These are phyloP conservation scores for Apiospora sp. DNA, from an alignment of 2,329 filamentous ascomycete species.

Conservation along the genomic window DNA sequence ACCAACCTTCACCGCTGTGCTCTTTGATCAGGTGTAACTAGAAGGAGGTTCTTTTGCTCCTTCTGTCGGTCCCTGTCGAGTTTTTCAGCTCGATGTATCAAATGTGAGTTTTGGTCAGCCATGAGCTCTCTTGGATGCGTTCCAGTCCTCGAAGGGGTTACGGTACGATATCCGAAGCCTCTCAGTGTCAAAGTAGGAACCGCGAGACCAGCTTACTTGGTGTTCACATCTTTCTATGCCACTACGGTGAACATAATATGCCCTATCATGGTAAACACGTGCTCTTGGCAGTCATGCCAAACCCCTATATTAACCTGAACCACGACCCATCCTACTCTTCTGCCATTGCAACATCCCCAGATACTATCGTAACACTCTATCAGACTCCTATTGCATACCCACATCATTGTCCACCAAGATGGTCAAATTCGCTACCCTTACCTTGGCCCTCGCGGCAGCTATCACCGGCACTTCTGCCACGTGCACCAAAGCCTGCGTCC, in stretches of 20 bases:
- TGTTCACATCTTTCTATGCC: background rate
- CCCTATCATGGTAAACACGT: no score
- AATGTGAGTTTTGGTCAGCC: background rate
- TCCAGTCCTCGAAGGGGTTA: background rate
- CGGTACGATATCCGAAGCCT: background rate
- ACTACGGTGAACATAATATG: background rate
- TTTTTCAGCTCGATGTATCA: background rate
- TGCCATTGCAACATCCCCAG: background rate
- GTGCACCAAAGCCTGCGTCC: conserved; percentile 19
- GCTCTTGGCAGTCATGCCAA: background rate
- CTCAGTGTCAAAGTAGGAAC: background rate
- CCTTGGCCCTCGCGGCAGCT: conserved; percentile 6
- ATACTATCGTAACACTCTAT: background rate
- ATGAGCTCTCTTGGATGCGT: background rate
- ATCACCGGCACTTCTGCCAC: conserved; percentile 6
- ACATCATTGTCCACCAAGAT: background rate
- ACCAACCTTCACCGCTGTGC: background rate
- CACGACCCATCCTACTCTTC: background rate
- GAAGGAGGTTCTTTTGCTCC: background rate
- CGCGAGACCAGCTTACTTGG: conserved; percentile 1
- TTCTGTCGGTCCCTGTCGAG: background rate
- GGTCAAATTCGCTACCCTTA: conserved; percentile 18
- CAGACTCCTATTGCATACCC: background rate
- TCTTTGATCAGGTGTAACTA: background rate
- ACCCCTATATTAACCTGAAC: background rate